Evolutionary conservation across 768 basidiomycete species (phyloP).

Genomic region (Dentipellis fragilis): DNA sequence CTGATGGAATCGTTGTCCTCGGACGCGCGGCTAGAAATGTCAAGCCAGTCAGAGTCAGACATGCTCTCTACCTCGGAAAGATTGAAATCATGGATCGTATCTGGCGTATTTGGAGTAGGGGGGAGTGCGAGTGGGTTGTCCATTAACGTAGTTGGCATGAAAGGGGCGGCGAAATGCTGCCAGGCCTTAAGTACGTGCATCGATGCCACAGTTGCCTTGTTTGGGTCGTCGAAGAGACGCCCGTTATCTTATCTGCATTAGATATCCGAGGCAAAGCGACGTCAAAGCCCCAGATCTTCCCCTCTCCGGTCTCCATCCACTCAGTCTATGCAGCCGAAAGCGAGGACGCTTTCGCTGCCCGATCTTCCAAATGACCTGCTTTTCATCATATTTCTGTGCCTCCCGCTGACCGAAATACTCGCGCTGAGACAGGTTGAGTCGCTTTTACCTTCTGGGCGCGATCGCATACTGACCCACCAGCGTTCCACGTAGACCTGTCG

Average conservation of each 20-base stretch:
- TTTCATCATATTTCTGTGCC: constrained; percentile 24
- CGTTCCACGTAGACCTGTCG: constrained; percentile 46
- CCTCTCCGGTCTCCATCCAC: too few relatives aligned
- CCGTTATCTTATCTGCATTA: neutral
- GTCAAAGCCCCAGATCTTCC: neutral
- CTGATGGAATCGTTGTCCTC: constrained; percentile 63
- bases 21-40: constrained; percentile 61
- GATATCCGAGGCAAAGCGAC: neutral
- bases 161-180: constrained; percentile 6
- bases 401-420: constrained; percentile 33
- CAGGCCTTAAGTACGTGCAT: constrained; percentile 10
- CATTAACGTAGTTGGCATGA: constrained; percentile 12
- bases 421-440: constrained; percentile 34
- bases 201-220: constrained; percentile 12
- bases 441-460: constrained; percentile 1
- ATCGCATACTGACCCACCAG: constrained; percentile 9
- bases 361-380: constrained; percentile 36
- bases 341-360: constrained; percentile 13
- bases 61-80: constrained; percentile 56
- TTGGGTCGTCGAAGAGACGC: constrained; percentile 5
- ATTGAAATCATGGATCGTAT: constrained; percentile 21
- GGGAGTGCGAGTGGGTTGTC: constrained; percentile 14
- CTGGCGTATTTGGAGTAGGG: constrained; percentile 19
- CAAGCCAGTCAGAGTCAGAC: constrained; percentile 82
- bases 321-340: too few relatives aligned